These are phyloP conservation scores for Dactylellina sp. DNA, from an alignment of 2,329 filamentous ascomycete genomes.

Conservation along the genomic window DNA sequence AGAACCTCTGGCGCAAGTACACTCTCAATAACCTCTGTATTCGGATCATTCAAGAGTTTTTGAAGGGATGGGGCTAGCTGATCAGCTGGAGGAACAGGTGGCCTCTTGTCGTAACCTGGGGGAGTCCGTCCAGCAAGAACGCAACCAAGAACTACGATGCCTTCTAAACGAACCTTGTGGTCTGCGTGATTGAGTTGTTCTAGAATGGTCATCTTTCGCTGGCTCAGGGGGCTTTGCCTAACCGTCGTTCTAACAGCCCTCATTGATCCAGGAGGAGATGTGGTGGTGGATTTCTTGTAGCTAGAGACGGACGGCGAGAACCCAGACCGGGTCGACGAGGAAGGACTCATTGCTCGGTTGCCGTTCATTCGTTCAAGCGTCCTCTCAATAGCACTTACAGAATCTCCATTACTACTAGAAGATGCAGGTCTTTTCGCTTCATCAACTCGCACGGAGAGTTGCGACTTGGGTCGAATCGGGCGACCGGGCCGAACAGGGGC, in stretches of 20 bases:
- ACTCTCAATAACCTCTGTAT: slow-evolving; percentile 61
- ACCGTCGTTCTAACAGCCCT: slow-evolving; percentile 55
- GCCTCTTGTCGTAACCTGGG: slow-evolving; percentile 60
- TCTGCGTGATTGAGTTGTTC: slow-evolving; percentile 60
- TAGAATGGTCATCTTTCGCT: slow-evolving; percentile 59
- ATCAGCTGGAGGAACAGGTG: slow-evolving; percentile 59
- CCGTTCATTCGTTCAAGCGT: slow-evolving; percentile 53
- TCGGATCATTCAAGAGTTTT: slow-evolving; percentile 60
- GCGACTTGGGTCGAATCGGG: slow-evolving; percentile 50
- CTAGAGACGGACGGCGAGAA: slow-evolving; percentile 49
- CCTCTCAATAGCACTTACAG: slow-evolving; percentile 50
- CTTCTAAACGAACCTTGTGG: slow-evolving; percentile 60
- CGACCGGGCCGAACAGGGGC: slow-evolving; percentile 69
- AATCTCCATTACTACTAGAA: slow-evolving; percentile 56
- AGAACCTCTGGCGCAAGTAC: slow-evolving; percentile 61
- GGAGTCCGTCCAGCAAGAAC: slow-evolving; percentile 60
- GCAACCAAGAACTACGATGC: slow-evolving; percentile 60
- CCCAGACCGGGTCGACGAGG: slow-evolving; percentile 54
- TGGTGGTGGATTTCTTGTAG: slow-evolving; percentile 45
- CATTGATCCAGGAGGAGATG: slow-evolving; percentile 41
- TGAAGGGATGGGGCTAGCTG: slow-evolving; percentile 60
- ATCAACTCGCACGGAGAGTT: slow-evolving; percentile 41
- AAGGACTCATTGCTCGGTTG: slow-evolving; percentile 55
- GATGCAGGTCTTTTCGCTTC: slow-evolving; percentile 54
- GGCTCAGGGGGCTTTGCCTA: slow-evolving; percentile 58